Evolutionary conservation across 1,139 yeast genomes (phyloP), one percentile per base, ranked within the genome.

Genomic region (Pichia inconspicua): DNA sequence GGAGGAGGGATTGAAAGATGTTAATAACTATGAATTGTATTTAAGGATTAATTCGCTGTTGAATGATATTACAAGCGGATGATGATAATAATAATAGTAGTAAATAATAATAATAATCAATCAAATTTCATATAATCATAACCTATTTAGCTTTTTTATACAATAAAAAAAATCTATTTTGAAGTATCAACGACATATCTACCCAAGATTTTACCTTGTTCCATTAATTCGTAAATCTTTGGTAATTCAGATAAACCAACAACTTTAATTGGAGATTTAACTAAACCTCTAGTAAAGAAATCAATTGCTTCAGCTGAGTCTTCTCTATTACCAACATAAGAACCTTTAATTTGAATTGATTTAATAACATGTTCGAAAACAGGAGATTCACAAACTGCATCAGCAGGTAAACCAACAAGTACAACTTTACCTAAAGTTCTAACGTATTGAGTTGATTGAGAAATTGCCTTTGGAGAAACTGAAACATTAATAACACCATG

Each of bases 281-380:
- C 78, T 60, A 80, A 70, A 50, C 89, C 89, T 71, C 88, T 75
- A 51, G 75, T 48, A 66, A 81, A 83, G 74, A 82, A 82, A 59
- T 82, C 88, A 57, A 83, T 66, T 48, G 90, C 89, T 68, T 82
- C 89, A 57, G 84, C 74, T 41, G 87, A 75, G 65, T 83, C 89
- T 54, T 84, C 85, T 72, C 90, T 78, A 77, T 82, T 82, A 63
- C 90, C 90, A 51, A 83, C 89, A 61, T 82, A 82, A 44, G 89
- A 82, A 61, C 89, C 90, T 62, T 70, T 76, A 59, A 83, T 78
- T 58, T 71, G 71, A 55, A 82, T 72, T 42, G 85, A 77, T 66
- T 75, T 82, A 52, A 80, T 75, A 49, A 83, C 89, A 47, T 83
- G 76, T 40, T 74, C 73, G 65, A 83, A 82, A 47, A 83, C 83